phyloP scores from a whole-genome alignment of 257 asterid genomes.

The Nicotiana undulata region DNA sequence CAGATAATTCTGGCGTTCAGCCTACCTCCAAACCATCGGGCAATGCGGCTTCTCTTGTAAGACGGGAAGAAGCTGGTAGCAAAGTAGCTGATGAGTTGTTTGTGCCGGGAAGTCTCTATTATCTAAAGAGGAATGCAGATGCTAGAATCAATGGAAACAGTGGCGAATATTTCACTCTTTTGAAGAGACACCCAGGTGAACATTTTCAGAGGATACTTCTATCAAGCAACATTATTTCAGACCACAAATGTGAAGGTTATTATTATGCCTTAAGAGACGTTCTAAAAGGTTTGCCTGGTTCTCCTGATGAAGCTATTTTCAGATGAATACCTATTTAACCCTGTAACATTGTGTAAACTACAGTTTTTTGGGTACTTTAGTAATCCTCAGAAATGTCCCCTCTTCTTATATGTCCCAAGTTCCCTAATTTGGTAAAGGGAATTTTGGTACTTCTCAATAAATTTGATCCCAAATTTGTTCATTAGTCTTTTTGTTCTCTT shows the following conservation, averaged over 20 bases:
- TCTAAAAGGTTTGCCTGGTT: slow-evolving; percentile 71
- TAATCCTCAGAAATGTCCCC: not conserved
- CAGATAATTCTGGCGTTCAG: not conserved
- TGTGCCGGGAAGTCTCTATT: slow-evolving; percentile 72
- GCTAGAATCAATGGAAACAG: slow-evolving; percentile 13
- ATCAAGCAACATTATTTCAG: slow-evolving; percentile 70
- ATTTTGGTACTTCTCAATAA: not conserved
- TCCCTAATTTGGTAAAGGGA: not conserved
- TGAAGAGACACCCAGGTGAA: slow-evolving; percentile 74
- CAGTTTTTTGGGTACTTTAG: not conserved
- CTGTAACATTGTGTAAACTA: not conserved
- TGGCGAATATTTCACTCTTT: slow-evolving; percentile 49
- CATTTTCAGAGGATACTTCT: slow-evolving; percentile 75
- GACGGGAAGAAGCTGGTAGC: slow-evolving; percentile 5
- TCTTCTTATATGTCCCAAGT: not conserved
- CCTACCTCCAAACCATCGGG: not conserved
- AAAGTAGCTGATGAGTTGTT: slow-evolving; percentile 28
- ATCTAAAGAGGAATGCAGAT: slow-evolving; percentile 52
- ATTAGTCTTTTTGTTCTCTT: not conserved
- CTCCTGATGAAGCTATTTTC: slow-evolving; percentile 28
- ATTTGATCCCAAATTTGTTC: not conserved
- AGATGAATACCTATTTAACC: slow-evolving; percentile 1
- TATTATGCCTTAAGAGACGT: slow-evolving; percentile 81
- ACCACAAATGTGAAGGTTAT: slow-evolving; percentile 89
- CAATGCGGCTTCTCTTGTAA: not conserved